These are phyloP conservation scores for Chenopodium berlandieri DNA, from an alignment of 148 eudicot species.

Conservation along the genomic window DNA sequence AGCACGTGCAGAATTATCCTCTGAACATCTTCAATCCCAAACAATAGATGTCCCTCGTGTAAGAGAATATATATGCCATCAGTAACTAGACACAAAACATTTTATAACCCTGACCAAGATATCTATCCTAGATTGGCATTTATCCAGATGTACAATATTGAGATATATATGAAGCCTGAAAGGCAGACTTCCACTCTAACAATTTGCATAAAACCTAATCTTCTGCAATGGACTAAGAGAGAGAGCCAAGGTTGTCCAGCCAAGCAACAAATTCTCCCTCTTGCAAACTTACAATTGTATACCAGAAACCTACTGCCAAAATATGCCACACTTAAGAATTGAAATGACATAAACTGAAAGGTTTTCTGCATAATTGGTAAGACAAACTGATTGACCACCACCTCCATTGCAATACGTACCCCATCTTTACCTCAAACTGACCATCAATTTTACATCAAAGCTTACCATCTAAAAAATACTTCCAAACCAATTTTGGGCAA, in stretches of 20 bases:
- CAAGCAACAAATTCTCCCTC: conserved; percentile 6
- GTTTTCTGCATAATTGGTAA: neutral
- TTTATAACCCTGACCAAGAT: neutral
- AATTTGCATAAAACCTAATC: conserved; percentile 20
- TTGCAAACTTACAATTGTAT: neutral
- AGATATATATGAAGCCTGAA: neutral
- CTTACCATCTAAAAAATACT: conserved; percentile 10
- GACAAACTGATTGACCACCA: neutral
- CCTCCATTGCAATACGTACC: neutral
- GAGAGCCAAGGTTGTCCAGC: neutral
- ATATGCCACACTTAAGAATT: neutral
- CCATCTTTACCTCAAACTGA: neutral
- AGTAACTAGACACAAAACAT: neutral
- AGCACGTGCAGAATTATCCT: neutral
- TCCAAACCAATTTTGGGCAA: conserved; percentile 5
- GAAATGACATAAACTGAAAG: neutral
- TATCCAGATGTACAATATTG: neutral
- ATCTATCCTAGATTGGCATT: neutral
- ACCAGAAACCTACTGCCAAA: neutral
- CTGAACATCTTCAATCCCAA: conserved; percentile 1
- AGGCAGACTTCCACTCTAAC: conserved; percentile 6
- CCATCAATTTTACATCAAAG: conserved; percentile 8
- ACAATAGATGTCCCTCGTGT: neutral
- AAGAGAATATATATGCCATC: neutral
- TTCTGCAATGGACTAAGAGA: neutral